A percentile compares a stretch with the other conserved stretches of the same genome.
These are phyloP conservation scores for Eutrema yunnanense DNA, from an alignment of 345 rosid genomes.

Conservation along the genomic window DNA sequence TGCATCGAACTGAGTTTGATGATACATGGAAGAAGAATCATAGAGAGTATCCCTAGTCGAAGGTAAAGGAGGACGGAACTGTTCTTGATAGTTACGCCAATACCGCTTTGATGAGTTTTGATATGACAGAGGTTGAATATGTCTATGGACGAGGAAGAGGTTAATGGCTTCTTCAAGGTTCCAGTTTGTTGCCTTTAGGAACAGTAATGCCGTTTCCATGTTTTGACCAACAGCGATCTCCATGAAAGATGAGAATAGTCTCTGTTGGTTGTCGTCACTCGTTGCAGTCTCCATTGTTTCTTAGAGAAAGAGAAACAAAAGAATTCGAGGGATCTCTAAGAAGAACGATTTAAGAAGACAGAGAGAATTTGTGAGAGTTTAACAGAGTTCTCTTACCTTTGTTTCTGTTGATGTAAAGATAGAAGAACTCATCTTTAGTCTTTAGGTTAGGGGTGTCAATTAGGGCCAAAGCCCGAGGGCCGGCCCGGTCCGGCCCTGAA, in stretches of 20 bases:
- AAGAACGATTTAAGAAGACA: neutral
- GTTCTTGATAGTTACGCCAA: neutral
- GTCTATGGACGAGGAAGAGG: neutral
- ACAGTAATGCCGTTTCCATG: constrained; percentile 56
- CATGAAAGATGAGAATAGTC: constrained; percentile 62
- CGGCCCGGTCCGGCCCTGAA: too few relatives aligned
- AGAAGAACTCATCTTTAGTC: too few relatives aligned
- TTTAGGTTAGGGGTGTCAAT: too few relatives aligned
- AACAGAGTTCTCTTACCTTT: neutral
- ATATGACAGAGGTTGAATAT: neutral
- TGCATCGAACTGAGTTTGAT: neutral
- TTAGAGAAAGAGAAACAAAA: neutral
- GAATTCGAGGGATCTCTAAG: neutral
- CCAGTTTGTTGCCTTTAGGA: constrained; percentile 43
- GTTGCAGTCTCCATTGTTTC: neutral
- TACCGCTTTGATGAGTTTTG: too few relatives aligned
- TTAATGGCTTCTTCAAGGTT: neutral
- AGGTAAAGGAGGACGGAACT: neutral
- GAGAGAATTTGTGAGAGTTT: neutral
- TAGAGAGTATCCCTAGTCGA: neutral
- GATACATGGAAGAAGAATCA: neutral
- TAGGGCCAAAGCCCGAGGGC: too few relatives aligned
- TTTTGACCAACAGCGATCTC: constrained; percentile 77
- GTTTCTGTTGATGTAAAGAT: neutral
- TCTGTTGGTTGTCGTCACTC: constrained; percentile 24